phyloP scores from a whole-genome alignment of 2,329 filamentous ascomycete genomes.

The Aspergillaceae sp. region DNA sequence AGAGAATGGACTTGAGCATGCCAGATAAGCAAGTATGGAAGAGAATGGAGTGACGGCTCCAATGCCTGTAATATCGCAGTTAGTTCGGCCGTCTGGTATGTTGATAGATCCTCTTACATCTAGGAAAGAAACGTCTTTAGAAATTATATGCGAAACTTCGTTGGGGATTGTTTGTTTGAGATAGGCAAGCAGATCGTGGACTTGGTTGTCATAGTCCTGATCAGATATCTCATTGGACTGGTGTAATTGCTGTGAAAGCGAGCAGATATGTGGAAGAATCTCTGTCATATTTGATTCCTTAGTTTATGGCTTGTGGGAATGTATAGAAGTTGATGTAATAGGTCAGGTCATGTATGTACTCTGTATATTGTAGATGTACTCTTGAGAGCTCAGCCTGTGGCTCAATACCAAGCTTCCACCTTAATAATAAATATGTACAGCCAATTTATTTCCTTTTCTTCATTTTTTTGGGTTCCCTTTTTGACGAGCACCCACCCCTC shows the following conservation, averaged over 20 bases:
- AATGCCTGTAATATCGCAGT: conserved; percentile 21
- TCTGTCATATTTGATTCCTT: conserved; percentile 15
- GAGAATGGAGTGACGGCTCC: conserved; percentile 50
- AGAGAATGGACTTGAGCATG: conserved; percentile 38
- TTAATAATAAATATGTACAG: too few species aligned
- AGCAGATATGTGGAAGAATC: conserved; percentile 27
- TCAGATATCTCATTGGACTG: conserved; percentile 26
- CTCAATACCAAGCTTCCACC: too few species aligned
- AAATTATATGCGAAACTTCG: conserved; percentile 20
- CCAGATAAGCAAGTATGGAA: conserved; percentile 52
- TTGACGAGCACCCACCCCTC: too few species aligned
- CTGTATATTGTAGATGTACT: too few species aligned
- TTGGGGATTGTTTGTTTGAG: conserved; percentile 30
- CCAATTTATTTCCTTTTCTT: too few species aligned
- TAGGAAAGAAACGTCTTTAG: conserved; percentile 26
- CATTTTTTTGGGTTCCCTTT: too few species aligned
- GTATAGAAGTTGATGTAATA: background rate
- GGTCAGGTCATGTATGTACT: too few species aligned
- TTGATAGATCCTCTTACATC: conserved; percentile 18
- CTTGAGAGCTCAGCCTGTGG: too few species aligned
- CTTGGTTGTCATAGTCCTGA: conserved; percentile 37
- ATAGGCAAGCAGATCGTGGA: conserved; percentile 30
- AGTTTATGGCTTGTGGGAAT: background rate
- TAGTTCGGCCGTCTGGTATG: background rate
- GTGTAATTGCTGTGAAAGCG: conserved; percentile 33